These are phyloP conservation scores for Paecilomyces niveus DNA, from an alignment of 2,329 filamentous ascomycete genomes.

Conservation along the genomic window DNA sequence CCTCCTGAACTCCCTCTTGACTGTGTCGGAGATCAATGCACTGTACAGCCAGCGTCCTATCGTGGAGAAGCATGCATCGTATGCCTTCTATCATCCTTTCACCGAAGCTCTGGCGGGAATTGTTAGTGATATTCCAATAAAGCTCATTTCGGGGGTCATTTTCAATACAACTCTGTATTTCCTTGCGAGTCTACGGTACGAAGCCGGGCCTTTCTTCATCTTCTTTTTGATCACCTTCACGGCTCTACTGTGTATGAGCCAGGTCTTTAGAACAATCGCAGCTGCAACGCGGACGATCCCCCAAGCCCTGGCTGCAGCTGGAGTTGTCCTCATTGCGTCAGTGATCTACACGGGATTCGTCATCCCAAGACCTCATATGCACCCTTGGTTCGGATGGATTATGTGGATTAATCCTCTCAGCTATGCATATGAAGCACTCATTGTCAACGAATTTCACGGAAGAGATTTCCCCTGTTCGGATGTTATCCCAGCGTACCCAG, in stretches of 20 bases:
- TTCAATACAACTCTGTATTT: constrained; percentile 86
- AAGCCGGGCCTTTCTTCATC: constrained; percentile 51
- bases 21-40: constrained; percentile 70
- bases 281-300: constrained; percentile 55
- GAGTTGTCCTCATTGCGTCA: constrained; percentile 48
- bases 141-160: constrained; percentile 61
- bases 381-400: constrained; percentile 61
- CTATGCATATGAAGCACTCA: constrained; percentile 58
- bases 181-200: constrained; percentile 50
- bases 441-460: constrained; percentile 53
- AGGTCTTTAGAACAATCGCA: constrained; percentile 54
- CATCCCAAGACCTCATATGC: constrained; percentile 51
- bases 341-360: constrained; percentile 63
- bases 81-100: constrained; percentile 84
- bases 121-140: constrained; percentile 79
- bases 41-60: constrained; percentile 86
- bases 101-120: constrained; percentile 81
- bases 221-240: constrained; percentile 56
- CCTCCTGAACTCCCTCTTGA: constrained; percentile 50
- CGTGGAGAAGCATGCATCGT: constrained; percentile 82
- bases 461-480: constrained; percentile 50
- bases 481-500: constrained; percentile 39
- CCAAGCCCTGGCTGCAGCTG: constrained; percentile 53
- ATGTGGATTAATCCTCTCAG: constrained; percentile 58
- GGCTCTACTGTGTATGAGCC: constrained; percentile 51